Conservation (phyloP, 345 rosid species). For the Pistacia integerrima region DNA sequence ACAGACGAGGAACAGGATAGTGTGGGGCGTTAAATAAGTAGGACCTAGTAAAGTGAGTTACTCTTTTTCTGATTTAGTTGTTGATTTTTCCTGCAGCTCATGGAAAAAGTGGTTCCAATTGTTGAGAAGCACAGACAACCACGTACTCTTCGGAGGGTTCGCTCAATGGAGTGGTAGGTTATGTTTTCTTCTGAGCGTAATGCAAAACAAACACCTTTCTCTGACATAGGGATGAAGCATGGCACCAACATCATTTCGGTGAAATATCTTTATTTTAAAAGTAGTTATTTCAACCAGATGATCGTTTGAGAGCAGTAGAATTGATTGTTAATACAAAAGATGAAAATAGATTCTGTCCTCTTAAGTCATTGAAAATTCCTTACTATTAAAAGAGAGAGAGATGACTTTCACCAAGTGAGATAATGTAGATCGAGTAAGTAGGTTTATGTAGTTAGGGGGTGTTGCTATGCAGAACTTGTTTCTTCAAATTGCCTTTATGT, state of each 20-base stretch:
- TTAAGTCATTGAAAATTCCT: conserved; percentile 9
- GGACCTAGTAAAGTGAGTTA: background rate
- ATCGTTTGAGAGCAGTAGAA: conserved; percentile 14
- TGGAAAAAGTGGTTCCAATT: conserved; percentile 73
- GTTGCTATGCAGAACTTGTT: conserved; percentile 11
- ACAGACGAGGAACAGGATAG: background rate
- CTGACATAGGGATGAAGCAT: conserved; percentile 10
- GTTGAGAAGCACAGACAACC: conserved; percentile 61
- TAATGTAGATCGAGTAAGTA: conserved; percentile 13
- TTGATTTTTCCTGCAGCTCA: conserved; percentile 49
- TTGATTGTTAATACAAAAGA: conserved; percentile 6
- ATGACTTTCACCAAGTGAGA: background rate
- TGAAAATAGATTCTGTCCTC: background rate
- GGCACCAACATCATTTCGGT: conserved; percentile 2
- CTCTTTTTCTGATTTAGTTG: background rate
- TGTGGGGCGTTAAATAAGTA: no score
- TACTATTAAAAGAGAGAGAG: background rate
- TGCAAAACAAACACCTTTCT: conserved; percentile 18
- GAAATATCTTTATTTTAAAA: conserved; percentile 19
- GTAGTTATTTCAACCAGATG: conserved; percentile 25
- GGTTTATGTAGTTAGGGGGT: conserved; percentile 21
- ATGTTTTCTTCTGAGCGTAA: background rate
- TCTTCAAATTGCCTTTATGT: conserved; percentile 8
- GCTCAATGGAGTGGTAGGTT: conserved; percentile 65
- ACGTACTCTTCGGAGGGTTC: conserved; percentile 55